Conservation (phyloP, 148 eudicot genomes). For the Arbutus unedo region DNA sequence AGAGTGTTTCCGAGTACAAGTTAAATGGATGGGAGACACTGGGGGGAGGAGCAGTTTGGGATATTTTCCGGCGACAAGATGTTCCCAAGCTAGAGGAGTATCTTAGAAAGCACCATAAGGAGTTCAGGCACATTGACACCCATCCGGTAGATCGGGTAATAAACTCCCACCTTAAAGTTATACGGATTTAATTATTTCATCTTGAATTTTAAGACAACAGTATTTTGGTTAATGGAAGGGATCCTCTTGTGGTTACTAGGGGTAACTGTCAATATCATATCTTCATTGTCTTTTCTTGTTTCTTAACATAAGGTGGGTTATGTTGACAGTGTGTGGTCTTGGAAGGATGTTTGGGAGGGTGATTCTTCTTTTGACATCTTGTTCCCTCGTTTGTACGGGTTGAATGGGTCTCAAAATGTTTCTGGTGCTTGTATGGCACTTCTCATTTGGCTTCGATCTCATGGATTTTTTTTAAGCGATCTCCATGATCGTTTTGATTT, state of each 20-base stretch:
- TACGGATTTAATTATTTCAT: not conserved
- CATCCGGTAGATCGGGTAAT: conserved; percentile 45
- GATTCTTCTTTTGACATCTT: not conserved
- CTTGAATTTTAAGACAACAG: not conserved
- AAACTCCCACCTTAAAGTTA: not conserved
- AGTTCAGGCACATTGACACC: conserved; percentile 59
- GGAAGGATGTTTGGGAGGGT: not conserved
- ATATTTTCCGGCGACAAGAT: conserved; percentile 68
- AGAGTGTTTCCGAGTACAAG: not conserved
- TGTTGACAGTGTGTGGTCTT: not conserved
- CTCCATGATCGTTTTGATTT: too few relatives aligned
- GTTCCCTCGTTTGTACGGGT: not conserved
- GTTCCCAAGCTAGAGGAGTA: conserved; percentile 62
- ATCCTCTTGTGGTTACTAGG: not conserved
- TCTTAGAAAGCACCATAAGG: conserved; percentile 49
- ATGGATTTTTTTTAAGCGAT: not conserved
- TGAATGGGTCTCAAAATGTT: not conserved
- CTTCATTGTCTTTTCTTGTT: not conserved
- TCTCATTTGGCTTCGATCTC: not conserved
- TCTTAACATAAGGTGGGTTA: not conserved
- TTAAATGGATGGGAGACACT: conserved; percentile 16
- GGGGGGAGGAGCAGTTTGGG: conserved; percentile 73
- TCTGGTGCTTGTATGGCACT: not conserved
- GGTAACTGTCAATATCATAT: not conserved
- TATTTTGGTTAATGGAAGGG: not conserved